A percentile compares a stretch with the other conserved stretches of the same genome.
These are phyloP conservation scores for Clarireedia sp. DNA, from an alignment of 2,329 filamentous ascomycete genomes.

Conservation along the genomic window DNA sequence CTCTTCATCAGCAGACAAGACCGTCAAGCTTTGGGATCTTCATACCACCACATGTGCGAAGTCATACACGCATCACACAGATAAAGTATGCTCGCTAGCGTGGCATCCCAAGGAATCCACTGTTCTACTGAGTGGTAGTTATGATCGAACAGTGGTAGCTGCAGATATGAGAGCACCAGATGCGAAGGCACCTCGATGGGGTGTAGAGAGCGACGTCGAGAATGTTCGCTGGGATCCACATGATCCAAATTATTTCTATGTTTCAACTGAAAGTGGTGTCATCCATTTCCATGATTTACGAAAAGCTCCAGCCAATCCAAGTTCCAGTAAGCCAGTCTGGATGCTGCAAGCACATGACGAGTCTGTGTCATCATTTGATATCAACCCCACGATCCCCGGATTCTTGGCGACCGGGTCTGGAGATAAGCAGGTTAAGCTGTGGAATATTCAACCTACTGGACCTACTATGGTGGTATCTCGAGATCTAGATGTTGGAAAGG, in stretches of 20 bases:
- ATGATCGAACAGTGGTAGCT: slow-evolving; percentile 89
- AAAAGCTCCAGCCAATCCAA: slow-evolving; percentile 63
- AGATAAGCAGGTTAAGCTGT: slow-evolving; percentile 93
- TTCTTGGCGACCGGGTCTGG: slow-evolving; percentile 90
- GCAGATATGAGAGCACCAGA: slow-evolving; percentile 93
- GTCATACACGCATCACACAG: slow-evolving; percentile 90
- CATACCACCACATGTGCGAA: slow-evolving; percentile 88
- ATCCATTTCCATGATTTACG: slow-evolving; percentile 89
- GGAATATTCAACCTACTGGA: slow-evolving; percentile 76
- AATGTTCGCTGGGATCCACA: slow-evolving; percentile 89
- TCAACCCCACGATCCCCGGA: slow-evolving; percentile 83
- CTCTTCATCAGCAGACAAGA: slow-evolving; percentile 92
- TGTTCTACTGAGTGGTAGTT: slow-evolving; percentile 83
- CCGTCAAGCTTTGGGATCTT: slow-evolving; percentile 95
- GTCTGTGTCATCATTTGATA: slow-evolving; percentile 83
- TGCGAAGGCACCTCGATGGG: slow-evolving; percentile 74
- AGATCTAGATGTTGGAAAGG: slow-evolving; percentile 87
- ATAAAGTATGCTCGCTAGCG: slow-evolving; percentile 93
- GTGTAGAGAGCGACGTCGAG: slow-evolving; percentile 93
- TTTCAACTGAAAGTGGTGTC: slow-evolving; percentile 84
- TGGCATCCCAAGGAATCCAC: slow-evolving; percentile 89
- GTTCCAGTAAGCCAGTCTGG: slow-evolving; percentile 80
- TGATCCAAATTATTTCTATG: slow-evolving; percentile 87
- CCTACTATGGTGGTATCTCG: slow-evolving; percentile 87
- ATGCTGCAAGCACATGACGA: slow-evolving; percentile 92